Base-by-base conservation (phyloP, 768 basidiomycete genomes). In the Amanita fuliginea region DNA sequence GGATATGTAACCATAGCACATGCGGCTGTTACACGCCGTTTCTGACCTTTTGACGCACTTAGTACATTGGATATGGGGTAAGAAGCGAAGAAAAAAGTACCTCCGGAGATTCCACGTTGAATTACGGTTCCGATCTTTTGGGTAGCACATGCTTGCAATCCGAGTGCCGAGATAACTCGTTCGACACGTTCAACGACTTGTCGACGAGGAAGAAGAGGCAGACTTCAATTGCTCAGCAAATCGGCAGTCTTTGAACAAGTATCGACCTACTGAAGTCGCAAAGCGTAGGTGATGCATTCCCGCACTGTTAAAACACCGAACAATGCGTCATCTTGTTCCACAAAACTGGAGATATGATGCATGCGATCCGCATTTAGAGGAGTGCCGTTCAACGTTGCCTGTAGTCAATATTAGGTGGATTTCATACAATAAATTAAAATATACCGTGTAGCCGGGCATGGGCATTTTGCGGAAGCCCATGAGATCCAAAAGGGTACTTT, bases 301-400 rank as follows among this genome's bases (percentile, higher is more conserved):
- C 70, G 63, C 11, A 78, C 79, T 13, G 79, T 78, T 26, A 81
- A 60, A 11, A 76, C 75, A 4, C 79, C 78, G 7, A 80, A 61
- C 1, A 82, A 63, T 0, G 77, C 73, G 53, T 82, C 80, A 52
- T 76, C 74, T 54, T 82, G 79, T 59, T 80, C 78, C 16, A 80
- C 78, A 51, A 76, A 80, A 4, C 66, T 67, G 5, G 60, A 79
- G 44, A 67, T 70, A 44, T 55, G 61, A 51, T 67, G 64, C 63
- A 73, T 72, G 14, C 47, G 41, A n/a, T 47, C 51, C 1, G 59
- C 57, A 14, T 51, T 50, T 1, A 73, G 46, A 2, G 37, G 14
- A 42, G 53, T 54, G 14, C 64, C 64, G 52, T 72, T 70, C 18
- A 73, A 26, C 3, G 30, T 46, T n/a, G 30, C 19, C 28, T 46